Percentiles rank a stretch among this genome's conserved stretches.
Conservation (phyloP, 345 rosid genomes). For the Erodium maritimum region DNA sequence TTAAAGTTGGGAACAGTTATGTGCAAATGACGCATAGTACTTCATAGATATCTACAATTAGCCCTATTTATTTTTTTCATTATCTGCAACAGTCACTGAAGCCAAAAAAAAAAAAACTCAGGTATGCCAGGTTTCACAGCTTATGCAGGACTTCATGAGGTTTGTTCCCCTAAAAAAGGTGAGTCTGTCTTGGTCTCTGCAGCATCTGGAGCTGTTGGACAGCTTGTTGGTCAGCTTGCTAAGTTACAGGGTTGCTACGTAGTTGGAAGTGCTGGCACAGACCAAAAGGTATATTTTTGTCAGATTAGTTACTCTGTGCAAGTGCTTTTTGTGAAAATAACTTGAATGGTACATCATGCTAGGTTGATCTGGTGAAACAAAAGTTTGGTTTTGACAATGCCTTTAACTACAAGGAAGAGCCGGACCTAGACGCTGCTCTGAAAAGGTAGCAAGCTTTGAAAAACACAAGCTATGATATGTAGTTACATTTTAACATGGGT, state of each 20-base stretch:
- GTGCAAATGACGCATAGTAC: no score
- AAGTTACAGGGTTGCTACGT: conserved; percentile 62
- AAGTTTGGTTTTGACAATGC: conserved; percentile 64
- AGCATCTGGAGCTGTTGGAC: conserved; percentile 69
- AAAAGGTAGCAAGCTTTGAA: conserved; percentile 31
- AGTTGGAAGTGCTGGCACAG: conserved; percentile 61
- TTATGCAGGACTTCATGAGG: conserved; percentile 52
- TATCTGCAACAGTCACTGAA: no score
- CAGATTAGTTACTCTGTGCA: background rate
- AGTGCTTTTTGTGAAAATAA: background rate
- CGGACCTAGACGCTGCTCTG: conserved; percentile 39
- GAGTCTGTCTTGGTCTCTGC: conserved; percentile 59
- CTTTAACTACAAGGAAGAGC: conserved; percentile 63
- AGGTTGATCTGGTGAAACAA: conserved; percentile 54
- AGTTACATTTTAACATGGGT: no score
- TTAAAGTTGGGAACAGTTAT: no score
- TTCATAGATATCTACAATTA: no score
- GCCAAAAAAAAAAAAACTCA: no score
- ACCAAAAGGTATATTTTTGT: conserved; percentile 29
- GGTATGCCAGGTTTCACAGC: conserved; percentile 82
- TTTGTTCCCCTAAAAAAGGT: conserved; percentile 48
- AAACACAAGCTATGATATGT: no score
- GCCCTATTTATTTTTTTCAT: no score
- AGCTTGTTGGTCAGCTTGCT: conserved; percentile 72
- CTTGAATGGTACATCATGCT: conserved; percentile 1